Percentiles rank a stretch among this genome's conserved stretches.
phyloP scores from a whole-genome alignment of 129 eudicot species.

The Oenanthe sinensis region DNA sequence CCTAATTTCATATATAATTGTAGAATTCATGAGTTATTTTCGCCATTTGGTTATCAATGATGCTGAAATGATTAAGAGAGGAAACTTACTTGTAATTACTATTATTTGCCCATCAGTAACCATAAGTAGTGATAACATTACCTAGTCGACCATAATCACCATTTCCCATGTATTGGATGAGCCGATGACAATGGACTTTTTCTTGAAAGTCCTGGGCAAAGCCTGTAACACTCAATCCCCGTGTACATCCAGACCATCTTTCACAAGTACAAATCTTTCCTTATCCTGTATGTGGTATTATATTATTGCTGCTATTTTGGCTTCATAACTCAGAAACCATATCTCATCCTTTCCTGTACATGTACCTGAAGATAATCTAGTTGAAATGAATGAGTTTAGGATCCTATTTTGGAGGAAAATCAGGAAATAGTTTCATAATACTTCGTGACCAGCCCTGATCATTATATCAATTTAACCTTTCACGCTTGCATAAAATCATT shows the following conservation, averaged over 20 bases:
- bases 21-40: background rate
- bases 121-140: background rate
- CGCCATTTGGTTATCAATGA: background rate
- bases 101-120: background rate
- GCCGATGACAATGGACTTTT: background rate
- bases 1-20: background rate
- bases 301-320: background rate
- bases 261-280: background rate
- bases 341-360: background rate
- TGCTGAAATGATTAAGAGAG: background rate
- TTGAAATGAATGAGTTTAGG: background rate
- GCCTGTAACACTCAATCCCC: background rate
- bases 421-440: background rate
- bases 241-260: background rate
- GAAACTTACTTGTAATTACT: background rate
- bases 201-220: background rate
- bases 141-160: background rate
- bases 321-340: background rate
- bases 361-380: background rate
- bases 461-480: background rate
- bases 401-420: background rate
- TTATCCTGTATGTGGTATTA: background rate
- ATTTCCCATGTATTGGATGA: background rate
- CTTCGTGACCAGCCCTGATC: background rate
- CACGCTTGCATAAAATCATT: background rate